Base-by-base conservation (phyloP, 106 monocot genomes). In the Cymbidium sinense region DNA sequence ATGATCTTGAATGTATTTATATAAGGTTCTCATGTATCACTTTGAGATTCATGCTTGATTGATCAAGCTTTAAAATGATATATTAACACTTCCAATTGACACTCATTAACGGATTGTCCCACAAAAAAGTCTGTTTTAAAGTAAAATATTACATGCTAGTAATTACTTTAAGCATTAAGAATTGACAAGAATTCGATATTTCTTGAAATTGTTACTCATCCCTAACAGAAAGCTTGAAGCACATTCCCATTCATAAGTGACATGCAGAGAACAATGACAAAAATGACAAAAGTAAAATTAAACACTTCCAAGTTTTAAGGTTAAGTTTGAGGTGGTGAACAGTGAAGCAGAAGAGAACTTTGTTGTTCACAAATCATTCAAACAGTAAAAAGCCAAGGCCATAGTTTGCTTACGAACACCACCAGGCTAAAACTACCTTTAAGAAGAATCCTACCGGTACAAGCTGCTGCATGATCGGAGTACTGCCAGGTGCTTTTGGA, bases 401-500 rank as follows among this genome's bases (percentile, higher is more conserved):
- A 74, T 43, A 43, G 10, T 10, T 74, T 37, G 34, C 2, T 71
- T 7, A 71, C 19, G 13, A 17, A 33, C 67, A 47, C 61, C 61
- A 71, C 71, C 37, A 9, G n/a, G 37, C 34, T 37, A 70, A 34
- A 34, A 70, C 9, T 70, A 9, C 29, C 13, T 34, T 70, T 34
- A 70, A 51, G 75, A 82, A 34, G 43, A 82, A n/a, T 36, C 74
- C 35, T 91, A 99, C 98, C 76, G 62, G 77, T 64, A 77, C 83
- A 82, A 91, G 73, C 64, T 87, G 89, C 77, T 92, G 92, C 99
- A 99, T 91, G 34, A 92, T 79, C 80, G 99, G 99, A 33, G 87
- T 99, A 79, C 99, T 90, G 73, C 99, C 95, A 76, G 95, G 99
- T 54, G 95, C 99, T 81, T 88, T 89, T 33, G 89, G 36, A 76